Conservation (phyloP, 148 eudicot species). For the Chenopodium suecicum region DNA sequence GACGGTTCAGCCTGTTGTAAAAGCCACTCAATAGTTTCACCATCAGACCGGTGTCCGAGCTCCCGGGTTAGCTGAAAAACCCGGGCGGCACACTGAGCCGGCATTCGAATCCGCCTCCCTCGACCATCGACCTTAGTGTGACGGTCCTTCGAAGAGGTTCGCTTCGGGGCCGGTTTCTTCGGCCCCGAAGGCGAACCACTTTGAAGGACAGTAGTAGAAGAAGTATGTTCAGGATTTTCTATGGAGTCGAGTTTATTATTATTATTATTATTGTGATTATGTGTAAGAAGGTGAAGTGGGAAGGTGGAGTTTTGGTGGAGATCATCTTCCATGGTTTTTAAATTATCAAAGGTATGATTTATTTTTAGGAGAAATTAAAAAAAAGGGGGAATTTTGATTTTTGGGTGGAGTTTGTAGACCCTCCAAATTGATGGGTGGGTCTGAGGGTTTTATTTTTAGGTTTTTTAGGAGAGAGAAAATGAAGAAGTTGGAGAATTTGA, state of each 20-base stretch:
- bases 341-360: background rate
- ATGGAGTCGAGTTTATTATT: background rate
- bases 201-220: background rate
- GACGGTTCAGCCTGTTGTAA: slow-evolving; percentile 87
- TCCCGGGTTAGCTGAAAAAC: slow-evolving; percentile 83
- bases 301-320: background rate
- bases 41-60: slow-evolving; percentile 80
- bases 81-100: slow-evolving; percentile 81
- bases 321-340: slow-evolving; percentile 8
- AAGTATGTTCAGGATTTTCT: background rate
- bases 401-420: slow-evolving; percentile 9
- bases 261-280: background rate
- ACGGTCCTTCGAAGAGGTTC: slow-evolving; percentile 70
- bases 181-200: background rate
- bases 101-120: slow-evolving; percentile 86
- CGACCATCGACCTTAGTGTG: slow-evolving; percentile 90
- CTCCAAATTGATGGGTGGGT: slow-evolving; percentile 9
- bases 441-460: no score
- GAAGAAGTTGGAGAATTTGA: background rate
- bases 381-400: background rate
- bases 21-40: slow-evolving; percentile 91
- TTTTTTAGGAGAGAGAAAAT: background rate
- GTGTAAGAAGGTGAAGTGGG: background rate
- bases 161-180: slow-evolving; percentile 55
- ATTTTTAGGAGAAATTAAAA: background rate